Evolutionary conservation across 352 stramenopile genomes (phyloP).

Genomic region (Phytophthora pistaciae): DNA sequence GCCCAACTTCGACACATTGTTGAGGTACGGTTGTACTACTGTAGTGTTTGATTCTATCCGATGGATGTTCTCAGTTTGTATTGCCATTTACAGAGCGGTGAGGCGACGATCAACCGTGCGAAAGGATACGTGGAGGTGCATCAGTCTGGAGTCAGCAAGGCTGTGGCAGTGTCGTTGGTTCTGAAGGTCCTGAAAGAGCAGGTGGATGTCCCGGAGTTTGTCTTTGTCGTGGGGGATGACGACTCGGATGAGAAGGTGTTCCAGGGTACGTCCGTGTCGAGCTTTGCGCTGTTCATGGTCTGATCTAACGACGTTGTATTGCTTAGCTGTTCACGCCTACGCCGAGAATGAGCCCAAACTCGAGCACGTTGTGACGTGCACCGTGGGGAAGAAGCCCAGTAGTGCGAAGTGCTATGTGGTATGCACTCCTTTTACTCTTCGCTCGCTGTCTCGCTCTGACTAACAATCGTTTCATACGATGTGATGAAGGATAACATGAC

Average conservation of each 20-base stretch:
- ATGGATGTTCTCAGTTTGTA: neutral
- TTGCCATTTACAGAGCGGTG: slow-evolving; percentile 52
- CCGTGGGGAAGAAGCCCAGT: slow-evolving; percentile 98
- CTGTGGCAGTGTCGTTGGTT: slow-evolving; percentile 61
- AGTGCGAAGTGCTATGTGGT: slow-evolving; percentile 96
- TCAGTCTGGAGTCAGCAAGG: slow-evolving; percentile 79
- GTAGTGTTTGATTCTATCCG: neutral
- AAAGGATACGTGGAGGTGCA: slow-evolving; percentile 85
- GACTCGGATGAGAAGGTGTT: slow-evolving; percentile 96
- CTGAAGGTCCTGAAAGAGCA: slow-evolving; percentile 65
- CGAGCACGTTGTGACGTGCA: slow-evolving; percentile 92
- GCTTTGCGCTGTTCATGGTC: neutral
- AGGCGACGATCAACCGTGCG: slow-evolving; percentile 57
- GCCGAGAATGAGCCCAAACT: slow-evolving; percentile 42
- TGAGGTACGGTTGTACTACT: slow-evolving; percentile 73
- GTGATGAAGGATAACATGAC: slow-evolving; percentile 53
- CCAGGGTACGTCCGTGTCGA: slow-evolving; percentile 46
- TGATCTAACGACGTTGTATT: neutral
- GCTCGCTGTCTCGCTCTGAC: neutral
- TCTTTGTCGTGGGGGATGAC: slow-evolving; percentile 97
- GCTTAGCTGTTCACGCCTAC: slow-evolving; percentile 58
- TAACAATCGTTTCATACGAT: neutral
- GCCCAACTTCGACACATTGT: slow-evolving; percentile 96
- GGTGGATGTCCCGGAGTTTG: slow-evolving; percentile 92
- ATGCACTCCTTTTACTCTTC: slow-evolving; percentile 1